A percentile compares a stretch with the other conserved stretches of the same genome.
Conservation (phyloP, 75 land plant species). For the Ceratopteris richardii region DNA sequence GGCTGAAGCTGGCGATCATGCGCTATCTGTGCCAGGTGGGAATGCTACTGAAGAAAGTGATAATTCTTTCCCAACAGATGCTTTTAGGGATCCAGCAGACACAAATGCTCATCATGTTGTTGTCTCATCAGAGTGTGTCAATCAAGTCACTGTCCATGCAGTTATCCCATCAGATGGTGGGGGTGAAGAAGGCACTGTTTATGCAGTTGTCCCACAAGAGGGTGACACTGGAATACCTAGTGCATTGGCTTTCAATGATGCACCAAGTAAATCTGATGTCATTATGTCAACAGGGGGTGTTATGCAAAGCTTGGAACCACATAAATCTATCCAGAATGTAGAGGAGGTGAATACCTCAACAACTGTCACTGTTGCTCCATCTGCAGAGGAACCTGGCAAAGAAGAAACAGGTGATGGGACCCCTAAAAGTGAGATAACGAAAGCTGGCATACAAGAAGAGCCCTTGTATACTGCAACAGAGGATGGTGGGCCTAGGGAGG, state of each 20-base stretch:
- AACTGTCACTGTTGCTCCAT: not conserved
- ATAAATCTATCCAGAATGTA: not conserved
- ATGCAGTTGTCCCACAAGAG: not conserved
- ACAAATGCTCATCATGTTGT: not conserved
- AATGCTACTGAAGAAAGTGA: not conserved
- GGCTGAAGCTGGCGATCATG: too few species aligned
- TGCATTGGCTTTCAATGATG: not conserved
- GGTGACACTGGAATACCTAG: not conserved
- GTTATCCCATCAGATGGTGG: constrained; percentile 1
- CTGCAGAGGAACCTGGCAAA: not conserved
- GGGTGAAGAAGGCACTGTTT: not conserved
- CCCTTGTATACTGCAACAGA: not conserved
- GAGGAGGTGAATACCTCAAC: not conserved
- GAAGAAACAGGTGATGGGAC: not conserved
- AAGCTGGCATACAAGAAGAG: not conserved
- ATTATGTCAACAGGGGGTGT: not conserved
- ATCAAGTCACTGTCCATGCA: too few species aligned
- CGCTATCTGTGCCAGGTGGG: too few species aligned
- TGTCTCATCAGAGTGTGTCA: not conserved
- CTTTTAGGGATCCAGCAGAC: not conserved
- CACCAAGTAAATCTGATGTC: not conserved
- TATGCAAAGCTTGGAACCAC: not conserved
- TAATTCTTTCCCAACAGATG: not conserved
- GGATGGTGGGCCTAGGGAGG: not conserved
- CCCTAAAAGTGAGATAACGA: not conserved